phyloP scores from a whole-genome alignment of 345 rosid species.

The Brassica nigra region DNA sequence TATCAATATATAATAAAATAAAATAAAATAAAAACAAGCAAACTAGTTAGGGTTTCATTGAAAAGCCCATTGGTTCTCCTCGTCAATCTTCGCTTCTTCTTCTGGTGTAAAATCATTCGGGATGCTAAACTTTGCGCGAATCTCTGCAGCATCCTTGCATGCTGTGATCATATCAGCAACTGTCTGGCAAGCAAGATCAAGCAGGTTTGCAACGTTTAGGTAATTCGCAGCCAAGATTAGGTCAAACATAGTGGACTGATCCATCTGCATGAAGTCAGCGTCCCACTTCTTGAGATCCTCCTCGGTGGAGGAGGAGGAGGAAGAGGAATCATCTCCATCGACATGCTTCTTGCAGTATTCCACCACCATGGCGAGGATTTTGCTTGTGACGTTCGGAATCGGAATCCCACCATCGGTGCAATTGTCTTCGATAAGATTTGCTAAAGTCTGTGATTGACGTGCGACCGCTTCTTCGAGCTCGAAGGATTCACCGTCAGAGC shows the following conservation, averaged over 20 bases:
- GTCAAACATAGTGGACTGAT: slow-evolving; percentile 51
- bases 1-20: no score
- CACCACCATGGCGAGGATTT: slow-evolving; percentile 56
- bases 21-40: neutral
- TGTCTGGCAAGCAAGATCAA: slow-evolving; percentile 58
- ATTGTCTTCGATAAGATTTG: slow-evolving; percentile 54
- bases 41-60: slow-evolving; percentile 31
- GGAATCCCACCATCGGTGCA: slow-evolving; percentile 53
- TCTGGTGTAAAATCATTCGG: slow-evolving; percentile 60
- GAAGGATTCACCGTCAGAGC: slow-evolving; percentile 59
- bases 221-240: slow-evolving; percentile 63
- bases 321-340: slow-evolving; percentile 25
- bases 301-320: slow-evolving; percentile 24
- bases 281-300: slow-evolving; percentile 55
- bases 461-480: slow-evolving; percentile 58
- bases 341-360: slow-evolving; percentile 70
- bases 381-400: slow-evolving; percentile 52
- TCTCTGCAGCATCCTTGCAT: slow-evolving; percentile 50
- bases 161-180: slow-evolving; percentile 63
- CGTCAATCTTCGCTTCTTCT: slow-evolving; percentile 58
- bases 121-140: slow-evolving; percentile 53
- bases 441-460: slow-evolving; percentile 48
- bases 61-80: slow-evolving; percentile 68
- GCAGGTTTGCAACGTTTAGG: slow-evolving; percentile 48
- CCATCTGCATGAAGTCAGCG: slow-evolving; percentile 58